These are phyloP conservation scores for Stachybotrys elegans DNA, from an alignment of 2,329 filamentous ascomycete species.

Conservation along the genomic window DNA sequence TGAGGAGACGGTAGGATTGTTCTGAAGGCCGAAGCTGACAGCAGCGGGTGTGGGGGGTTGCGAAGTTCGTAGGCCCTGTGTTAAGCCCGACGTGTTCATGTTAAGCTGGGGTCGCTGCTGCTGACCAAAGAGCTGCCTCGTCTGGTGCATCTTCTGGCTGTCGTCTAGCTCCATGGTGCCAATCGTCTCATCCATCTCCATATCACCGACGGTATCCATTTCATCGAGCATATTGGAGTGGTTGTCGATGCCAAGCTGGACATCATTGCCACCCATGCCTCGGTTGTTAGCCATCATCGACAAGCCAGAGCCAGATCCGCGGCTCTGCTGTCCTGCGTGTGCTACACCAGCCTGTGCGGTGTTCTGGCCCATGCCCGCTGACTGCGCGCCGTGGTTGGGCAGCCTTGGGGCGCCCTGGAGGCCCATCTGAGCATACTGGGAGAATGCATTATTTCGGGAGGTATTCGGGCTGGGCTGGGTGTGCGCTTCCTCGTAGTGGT, in stretches of 20 bases:
- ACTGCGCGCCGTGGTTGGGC: constrained; percentile 25
- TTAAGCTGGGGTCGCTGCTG: constrained; percentile 67
- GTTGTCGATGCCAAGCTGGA: constrained; percentile 39
- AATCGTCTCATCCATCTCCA: constrained; percentile 91
- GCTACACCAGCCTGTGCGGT: constrained; percentile 20
- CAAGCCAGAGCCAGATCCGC: constrained; percentile 22
- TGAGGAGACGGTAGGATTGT: constrained; percentile 94
- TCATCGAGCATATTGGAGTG: constrained; percentile 46
- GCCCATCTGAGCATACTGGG: constrained; percentile 32
- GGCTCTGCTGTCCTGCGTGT: constrained; percentile 29
- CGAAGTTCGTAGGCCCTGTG: constrained; percentile 76
- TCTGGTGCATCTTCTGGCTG: constrained; percentile 62
- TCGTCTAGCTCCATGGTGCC: constrained; percentile 61
- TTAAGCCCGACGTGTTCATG: constrained; percentile 69
- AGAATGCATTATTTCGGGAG: constrained; percentile 34
- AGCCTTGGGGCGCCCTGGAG: constrained; percentile 26
- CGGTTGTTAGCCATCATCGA: constrained; percentile 37
- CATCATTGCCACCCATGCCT: constrained; percentile 16
- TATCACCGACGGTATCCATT: constrained; percentile 83
- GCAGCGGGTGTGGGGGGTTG: constrained; percentile 81
- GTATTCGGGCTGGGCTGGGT: constrained; percentile 57
- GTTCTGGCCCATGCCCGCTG: constrained; percentile 22
- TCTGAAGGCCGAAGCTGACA: constrained; percentile 72
- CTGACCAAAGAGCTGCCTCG: constrained; percentile 63
- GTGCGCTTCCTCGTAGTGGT: constrained; percentile 95